A percentile compares a stretch with the other conserved stretches of the same genome.
phyloP scores from a whole-genome alignment of 2,329 filamentous ascomycete genomes.

The Neobulgaria alba region DNA sequence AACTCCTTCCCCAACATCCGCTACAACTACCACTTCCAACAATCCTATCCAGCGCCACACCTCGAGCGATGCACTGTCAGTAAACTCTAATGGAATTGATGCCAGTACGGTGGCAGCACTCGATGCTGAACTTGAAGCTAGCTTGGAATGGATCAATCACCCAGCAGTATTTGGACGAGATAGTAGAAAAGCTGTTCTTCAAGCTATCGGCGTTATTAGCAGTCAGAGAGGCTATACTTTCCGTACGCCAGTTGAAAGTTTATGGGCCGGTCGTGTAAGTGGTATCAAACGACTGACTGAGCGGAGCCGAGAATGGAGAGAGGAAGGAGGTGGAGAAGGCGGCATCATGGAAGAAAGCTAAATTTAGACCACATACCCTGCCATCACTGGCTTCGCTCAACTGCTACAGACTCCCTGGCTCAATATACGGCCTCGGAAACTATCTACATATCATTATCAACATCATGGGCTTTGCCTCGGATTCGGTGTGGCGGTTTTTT shows the following conservation, averaged over 20 bases:
- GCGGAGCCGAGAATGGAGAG: constrained; percentile 83
- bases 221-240: constrained; percentile 92
- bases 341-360: constrained; percentile 29
- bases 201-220: constrained; percentile 93
- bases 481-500: too few species aligned
- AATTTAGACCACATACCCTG: constrained; percentile 2
- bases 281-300: constrained; percentile 79
- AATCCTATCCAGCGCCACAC: constrained; percentile 40
- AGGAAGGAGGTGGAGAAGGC: constrained; percentile 46
- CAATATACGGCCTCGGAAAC: too few species aligned
- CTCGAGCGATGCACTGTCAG: constrained; percentile 40
- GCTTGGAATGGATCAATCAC: constrained; percentile 95
- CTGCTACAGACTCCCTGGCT: too few species aligned
- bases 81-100: constrained; percentile 71
- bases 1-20: constrained; percentile 38
- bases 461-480: too few species aligned
- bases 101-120: constrained; percentile 71
- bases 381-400: neutral
- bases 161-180: constrained; percentile 91
- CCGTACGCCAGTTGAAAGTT: constrained; percentile 76
- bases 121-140: constrained; percentile 82
- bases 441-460: too few species aligned
- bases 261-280: constrained; percentile 77
- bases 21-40: constrained; percentile 20
- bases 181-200: constrained; percentile 88